Base-by-base conservation (phyloP, 495 filamentous ascomycete genomes). In the Neurospora sp. region DNA sequence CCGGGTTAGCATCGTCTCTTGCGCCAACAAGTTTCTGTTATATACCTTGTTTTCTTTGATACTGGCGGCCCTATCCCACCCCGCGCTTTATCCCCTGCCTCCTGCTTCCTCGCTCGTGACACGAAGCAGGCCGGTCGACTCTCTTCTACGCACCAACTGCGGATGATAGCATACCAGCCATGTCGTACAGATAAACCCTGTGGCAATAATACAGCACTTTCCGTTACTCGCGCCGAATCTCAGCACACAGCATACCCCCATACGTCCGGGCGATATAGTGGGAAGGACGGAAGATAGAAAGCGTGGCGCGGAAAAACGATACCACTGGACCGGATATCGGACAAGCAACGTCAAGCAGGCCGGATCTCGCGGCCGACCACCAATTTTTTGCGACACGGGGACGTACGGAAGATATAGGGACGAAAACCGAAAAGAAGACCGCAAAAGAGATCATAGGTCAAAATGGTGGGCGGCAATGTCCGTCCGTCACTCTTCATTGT, bases 141-240 rank as follows among this genome's bases (percentile, higher is more conserved):
- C 12, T 31, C 54, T 66, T 66, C 54, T 35, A 66, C 27, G 54
- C 54, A 66, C 14, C 54, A 66, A 66, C 27, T 18, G 18, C 69
- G 39, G 39, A 41, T 73, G n/a, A 73, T 70, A 31, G 39, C 69
- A 70, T 39, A 35, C 46, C 42, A 20, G 75, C 54, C 70, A 78
- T 80, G 78, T 78, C 76, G 76, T 74, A 77, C 74, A 74, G 31
- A 59, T 37, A 23, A 74, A 70, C 76, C 39, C 66, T 70, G 75
- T 39, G 71, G 74, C 76, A 75, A 75, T 79, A 78, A 75, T 54
- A 73, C 71, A 70, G 69, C 76, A 73, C 75, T 81, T 73, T 72
- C 42, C 38, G 70, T 69, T 76, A 72, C 48, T 35, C 72, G 72
- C 74, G 71, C 77, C 74, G 72, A 71, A 74, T 69, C 72, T 59